These are phyloP conservation scores for Phaeomoniella chlamydospora DNA, from an alignment of 2,329 filamentous ascomycete genomes.

Conservation along the genomic window DNA sequence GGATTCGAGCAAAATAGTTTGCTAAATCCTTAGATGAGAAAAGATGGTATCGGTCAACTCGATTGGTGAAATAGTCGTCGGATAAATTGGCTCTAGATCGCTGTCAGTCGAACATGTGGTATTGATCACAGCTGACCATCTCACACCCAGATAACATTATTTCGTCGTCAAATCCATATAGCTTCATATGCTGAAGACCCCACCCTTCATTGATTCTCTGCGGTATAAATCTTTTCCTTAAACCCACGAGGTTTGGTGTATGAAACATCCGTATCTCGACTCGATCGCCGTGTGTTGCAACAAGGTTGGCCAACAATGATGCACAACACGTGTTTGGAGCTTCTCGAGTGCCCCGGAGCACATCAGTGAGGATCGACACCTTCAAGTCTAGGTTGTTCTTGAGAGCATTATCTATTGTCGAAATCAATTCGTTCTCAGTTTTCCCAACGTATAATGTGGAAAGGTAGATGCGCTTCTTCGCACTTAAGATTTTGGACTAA, in stretches of 20 bases:
- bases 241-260: constrained; percentile 82
- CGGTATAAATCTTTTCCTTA: constrained; percentile 72
- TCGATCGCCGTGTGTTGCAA: constrained; percentile 71
- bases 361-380: constrained; percentile 83
- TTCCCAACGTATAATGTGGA: constrained; percentile 97
- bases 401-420: constrained; percentile 61
- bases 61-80: constrained; percentile 88
- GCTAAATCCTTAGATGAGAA: constrained; percentile 69
- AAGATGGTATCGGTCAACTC: constrained; percentile 87
- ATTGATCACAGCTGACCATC: constrained; percentile 1
- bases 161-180: constrained; percentile 91
- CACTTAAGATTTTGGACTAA: constrained; percentile 66
- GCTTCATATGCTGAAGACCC: constrained; percentile 98
- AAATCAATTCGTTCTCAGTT: constrained; percentile 76
- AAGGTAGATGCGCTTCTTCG: constrained; percentile 68
- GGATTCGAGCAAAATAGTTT: constrained; percentile 67
- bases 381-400: constrained; percentile 59
- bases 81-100: constrained; percentile 63
- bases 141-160: constrained; percentile 78
- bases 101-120: constrained; percentile 3
- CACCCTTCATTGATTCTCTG: constrained; percentile 93
- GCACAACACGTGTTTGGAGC: constrained; percentile 75
- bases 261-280: constrained; percentile 97
- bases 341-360: constrained; percentile 80
- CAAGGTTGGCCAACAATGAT: constrained; percentile 71